Evolutionary conservation across 331 rosid species (phyloP).

Genomic region (Phaseolus coccineus): DNA sequence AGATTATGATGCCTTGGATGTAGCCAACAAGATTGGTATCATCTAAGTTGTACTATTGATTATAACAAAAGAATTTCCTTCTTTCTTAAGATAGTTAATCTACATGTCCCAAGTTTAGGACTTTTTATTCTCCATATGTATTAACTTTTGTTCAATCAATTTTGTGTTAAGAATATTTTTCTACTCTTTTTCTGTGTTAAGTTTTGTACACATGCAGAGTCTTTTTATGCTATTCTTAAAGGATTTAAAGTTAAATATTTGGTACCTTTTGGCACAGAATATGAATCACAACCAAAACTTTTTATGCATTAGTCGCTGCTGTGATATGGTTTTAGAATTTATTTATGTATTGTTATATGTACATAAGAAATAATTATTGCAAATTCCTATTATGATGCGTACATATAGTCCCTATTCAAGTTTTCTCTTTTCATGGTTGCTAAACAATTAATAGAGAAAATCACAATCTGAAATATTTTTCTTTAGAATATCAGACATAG

Average conservation of each 20-base stretch:
- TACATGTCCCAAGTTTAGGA: constrained; percentile 42
- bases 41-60: constrained; percentile 56
- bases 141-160: constrained; percentile 37
- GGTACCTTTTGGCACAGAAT: background rate
- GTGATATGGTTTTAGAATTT: too few species aligned
- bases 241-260: background rate
- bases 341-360: too few species aligned
- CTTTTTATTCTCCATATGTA: constrained; percentile 40
- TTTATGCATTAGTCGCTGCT: too few species aligned
- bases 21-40: constrained; percentile 94
- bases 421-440: background rate
- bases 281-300: background rate
- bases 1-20: constrained; percentile 91
- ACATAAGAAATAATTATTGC: too few species aligned
- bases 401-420: too few species aligned
- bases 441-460: background rate
- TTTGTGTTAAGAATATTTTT: constrained; percentile 39
- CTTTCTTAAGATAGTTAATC: constrained; percentile 49
- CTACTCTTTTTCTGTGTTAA: background rate
- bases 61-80: constrained; percentile 36
- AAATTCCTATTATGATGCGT: too few species aligned
- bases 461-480: background rate
- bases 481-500: constrained; percentile 31
- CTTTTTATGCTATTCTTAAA: background rate
- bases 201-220: background rate